Evolutionary conservation across 768 basidiomycete species (phyloP), one percentile per base, ranked within the genome.

Genomic region (Termitomyces sp.): DNA sequence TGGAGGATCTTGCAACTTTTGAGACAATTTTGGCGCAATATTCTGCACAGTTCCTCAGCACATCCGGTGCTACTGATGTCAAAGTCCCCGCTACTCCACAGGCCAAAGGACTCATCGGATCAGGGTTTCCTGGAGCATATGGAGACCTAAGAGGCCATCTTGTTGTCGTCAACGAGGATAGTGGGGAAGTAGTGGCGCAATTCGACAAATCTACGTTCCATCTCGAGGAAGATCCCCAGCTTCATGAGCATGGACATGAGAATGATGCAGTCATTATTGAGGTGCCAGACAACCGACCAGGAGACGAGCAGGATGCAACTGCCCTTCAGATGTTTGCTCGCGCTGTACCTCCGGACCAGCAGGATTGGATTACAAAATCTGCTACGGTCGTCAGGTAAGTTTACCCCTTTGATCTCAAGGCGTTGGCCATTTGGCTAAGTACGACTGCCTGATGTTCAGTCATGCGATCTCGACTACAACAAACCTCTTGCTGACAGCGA

Each of bases 251-350:
- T 15, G 81, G 81, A 7, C 75, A 76, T 44, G 80, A 83, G 60
- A 76, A 76, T 57, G 82, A 83, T 58, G 82, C 86, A 0, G 88
- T 92, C n/a, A 67, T 91, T 47, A 80, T 91, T 53, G 86, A 90
- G 62, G 79, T 91, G 29, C 79, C 82, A 0, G 78, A 83, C 48
- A 75, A 77, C 13, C 66, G 65, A 40, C 65, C 70, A 49, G 72
- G 70, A 46, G 31, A 47, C 22, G 69, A 70, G 32, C 66, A 71
- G 9, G 75, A 78, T 57, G 70, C 68, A 23, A 68, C 68, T 58
- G 75, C 82, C 5, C 69, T 77, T 22, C 75, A 80, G 56, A 77
- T 84, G 25, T 83, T 84, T 61, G 86, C 84, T 12, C 73, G 79
- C 39, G 77, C 79, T 9, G 77, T 90, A 1, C 83, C 84, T 22